Evolutionary conservation across 129 eudicot species (phyloP), one percentile per base, ranked within the genome.

Genomic region (Arctium minus): DNA sequence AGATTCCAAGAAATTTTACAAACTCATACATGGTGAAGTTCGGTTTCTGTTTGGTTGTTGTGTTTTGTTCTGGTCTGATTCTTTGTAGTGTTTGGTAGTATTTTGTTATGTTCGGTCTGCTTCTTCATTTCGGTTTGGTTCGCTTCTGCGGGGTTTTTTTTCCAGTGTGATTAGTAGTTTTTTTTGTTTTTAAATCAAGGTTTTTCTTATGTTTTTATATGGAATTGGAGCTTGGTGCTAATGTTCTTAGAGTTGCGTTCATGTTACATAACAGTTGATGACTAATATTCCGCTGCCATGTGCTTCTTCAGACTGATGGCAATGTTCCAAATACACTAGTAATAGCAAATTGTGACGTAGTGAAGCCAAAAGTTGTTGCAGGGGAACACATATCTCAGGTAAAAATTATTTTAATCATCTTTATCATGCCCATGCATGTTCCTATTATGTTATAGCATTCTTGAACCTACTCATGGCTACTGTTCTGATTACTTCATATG

Each of bases 341-440:
- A 13, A 93, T 96, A 60, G 99, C 99, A 65, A 91, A 82, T 76
- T 92, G 97, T 78, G 99, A 96, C 72, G 93, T 96, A n/a, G 99
- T 96, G 73, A 96, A 90, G 85, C 94, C 94, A 32, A 89, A 92
- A 73, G 98, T 93, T 48, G 99, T 98, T 80, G 97, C 97, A 30
- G 98, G 92, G 1, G 93, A 86, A 56, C 97, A 93, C 81, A 93
- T 96, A 70, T 90, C 99, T 48, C 89, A 93, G 87, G 98, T 95
- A 84, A 78, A 50, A 3, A 8, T 56, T 32, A 56, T 13, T 50
- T 11, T 33, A 11, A 8, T 40, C 40, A 56, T 56, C 35, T 30
- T 72, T 6, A 60, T 70, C 18, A 27, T 74, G 3, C 48, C 48
- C 60, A 32, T 22, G 27, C 27, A 22, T 56, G 46, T 9, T 31